Conservation (phyloP, 2,329 filamentous ascomycete species). For the Calonectria pseudoreteaudii region DNA sequence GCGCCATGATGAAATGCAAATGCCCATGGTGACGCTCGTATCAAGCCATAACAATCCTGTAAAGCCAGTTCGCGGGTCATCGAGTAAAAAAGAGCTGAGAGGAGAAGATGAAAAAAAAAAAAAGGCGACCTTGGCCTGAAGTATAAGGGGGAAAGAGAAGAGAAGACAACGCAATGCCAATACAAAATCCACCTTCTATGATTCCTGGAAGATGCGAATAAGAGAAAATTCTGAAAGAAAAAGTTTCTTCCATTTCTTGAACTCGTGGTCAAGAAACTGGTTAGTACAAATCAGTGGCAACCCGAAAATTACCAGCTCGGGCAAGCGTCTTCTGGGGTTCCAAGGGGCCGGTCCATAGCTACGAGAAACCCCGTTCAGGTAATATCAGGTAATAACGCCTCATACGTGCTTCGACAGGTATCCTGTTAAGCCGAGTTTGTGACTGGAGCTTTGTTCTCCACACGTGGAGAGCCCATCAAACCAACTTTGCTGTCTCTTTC, state of each 20-base stretch:
- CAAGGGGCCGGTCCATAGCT: not conserved
- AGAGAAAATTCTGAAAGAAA: not conserved
- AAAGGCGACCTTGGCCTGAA: not conserved
- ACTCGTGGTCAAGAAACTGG: not conserved
- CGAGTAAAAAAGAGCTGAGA: not conserved
- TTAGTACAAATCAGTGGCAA: not conserved
- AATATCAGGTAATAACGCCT: not conserved
- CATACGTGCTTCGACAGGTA: not conserved
- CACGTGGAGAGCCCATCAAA: not conserved
- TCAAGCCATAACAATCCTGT: slow-evolving; percentile 9
- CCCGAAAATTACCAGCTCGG: not conserved
- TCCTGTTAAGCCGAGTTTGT: slow-evolving; percentile 7
- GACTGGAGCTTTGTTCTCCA: slow-evolving; percentile 15
- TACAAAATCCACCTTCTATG: slow-evolving; percentile 14
- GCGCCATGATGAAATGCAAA: slow-evolving; percentile 22
- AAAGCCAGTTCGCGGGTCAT: slow-evolving; percentile 1
- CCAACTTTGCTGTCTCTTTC: not conserved
- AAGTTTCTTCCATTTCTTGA: not conserved
- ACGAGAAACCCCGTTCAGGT: not conserved
- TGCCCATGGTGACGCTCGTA: slow-evolving; percentile 1
- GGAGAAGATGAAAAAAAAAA: not conserved
- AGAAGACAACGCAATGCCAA: not conserved
- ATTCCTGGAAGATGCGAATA: not conserved
- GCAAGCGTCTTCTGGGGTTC: not conserved
- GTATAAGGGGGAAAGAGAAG: not conserved